phyloP scores from a whole-genome alignment of 176 grass and related monocot species.

The Eragrostis nindensis region DNA sequence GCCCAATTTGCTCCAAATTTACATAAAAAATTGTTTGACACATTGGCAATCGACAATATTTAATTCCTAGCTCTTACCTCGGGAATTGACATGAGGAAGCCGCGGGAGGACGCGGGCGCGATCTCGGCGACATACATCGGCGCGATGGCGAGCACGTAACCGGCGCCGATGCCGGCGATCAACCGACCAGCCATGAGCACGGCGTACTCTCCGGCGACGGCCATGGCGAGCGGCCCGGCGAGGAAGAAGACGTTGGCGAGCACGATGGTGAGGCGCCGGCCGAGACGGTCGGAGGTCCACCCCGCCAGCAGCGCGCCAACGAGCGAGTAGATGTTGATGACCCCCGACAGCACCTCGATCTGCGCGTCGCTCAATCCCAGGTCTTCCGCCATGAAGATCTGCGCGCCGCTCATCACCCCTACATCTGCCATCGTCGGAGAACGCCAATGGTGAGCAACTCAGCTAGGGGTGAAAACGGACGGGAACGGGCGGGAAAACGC shows the following conservation, averaged over 20 bases:
- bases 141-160: conserved; percentile 71
- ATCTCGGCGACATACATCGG: conserved; percentile 75
- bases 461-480: too few relatives aligned
- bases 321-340: conserved; percentile 76
- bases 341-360: conserved; percentile 74
- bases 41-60: not conserved
- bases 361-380: conserved; percentile 66
- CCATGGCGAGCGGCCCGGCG: conserved; percentile 60
- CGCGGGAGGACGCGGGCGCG: conserved; percentile 64
- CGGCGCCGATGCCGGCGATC: conserved; percentile 63
- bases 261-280: conserved; percentile 64
- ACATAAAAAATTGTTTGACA: not conserved
- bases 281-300: conserved; percentile 70
- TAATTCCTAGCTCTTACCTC: conserved; percentile 43
- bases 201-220: conserved; percentile 43
- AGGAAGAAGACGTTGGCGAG: conserved; percentile 70
- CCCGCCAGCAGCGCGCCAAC: conserved; percentile 74
- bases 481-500: too few relatives aligned
- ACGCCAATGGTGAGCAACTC: not conserved
- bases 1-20: too few relatives aligned
- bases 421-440: conserved; percentile 43
- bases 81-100: conserved; percentile 63
- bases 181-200: conserved; percentile 61
- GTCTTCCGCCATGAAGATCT: conserved; percentile 78
- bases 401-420: conserved; percentile 73